Evolutionary conservation across 202 grass and related monocot genomes (phyloP).

Genomic region (Tripidium arundinaceum): DNA sequence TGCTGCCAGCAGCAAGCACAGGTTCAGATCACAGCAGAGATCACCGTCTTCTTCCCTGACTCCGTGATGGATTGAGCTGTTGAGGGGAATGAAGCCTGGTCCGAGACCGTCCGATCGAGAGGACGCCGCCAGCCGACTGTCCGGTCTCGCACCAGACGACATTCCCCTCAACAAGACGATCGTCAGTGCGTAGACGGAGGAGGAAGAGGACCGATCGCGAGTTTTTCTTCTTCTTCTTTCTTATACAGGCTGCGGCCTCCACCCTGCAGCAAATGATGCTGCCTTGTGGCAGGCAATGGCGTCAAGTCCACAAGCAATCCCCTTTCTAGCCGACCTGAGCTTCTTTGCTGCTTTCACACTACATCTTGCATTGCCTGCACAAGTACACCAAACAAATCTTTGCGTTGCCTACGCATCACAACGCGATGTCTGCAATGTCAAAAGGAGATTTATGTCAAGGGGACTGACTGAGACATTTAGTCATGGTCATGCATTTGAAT

Average conservation of each 20-base stretch:
- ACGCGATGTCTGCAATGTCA: not conserved
- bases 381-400: not conserved
- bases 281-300: slow-evolving; percentile 10
- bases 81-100: slow-evolving; percentile 99
- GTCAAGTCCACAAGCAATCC: slow-evolving; percentile 15
- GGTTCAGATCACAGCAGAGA: not conserved
- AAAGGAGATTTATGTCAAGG: not conserved
- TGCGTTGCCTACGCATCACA: not conserved
- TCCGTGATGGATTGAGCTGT: not conserved
- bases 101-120: slow-evolving; percentile 42
- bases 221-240: not conserved
- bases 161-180: slow-evolving; percentile 37
- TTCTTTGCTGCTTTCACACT: slow-evolving; percentile 33
- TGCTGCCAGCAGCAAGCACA: not conserved
- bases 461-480: slow-evolving; percentile 5
- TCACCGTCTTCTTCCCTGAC: not conserved
- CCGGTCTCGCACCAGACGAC: slow-evolving; percentile 39
- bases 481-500: slow-evolving; percentile 4
- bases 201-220: not conserved
- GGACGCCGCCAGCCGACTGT: not conserved
- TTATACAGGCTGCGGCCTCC: not conserved
- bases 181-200: not conserved
- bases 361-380: not conserved
- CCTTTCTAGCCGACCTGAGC: not conserved
- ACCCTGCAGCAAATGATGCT: slow-evolving; percentile 4